Evolutionary conservation across 78 protist genomes (phyloP).

Genomic region (Speleostelium caveatum): DNA sequence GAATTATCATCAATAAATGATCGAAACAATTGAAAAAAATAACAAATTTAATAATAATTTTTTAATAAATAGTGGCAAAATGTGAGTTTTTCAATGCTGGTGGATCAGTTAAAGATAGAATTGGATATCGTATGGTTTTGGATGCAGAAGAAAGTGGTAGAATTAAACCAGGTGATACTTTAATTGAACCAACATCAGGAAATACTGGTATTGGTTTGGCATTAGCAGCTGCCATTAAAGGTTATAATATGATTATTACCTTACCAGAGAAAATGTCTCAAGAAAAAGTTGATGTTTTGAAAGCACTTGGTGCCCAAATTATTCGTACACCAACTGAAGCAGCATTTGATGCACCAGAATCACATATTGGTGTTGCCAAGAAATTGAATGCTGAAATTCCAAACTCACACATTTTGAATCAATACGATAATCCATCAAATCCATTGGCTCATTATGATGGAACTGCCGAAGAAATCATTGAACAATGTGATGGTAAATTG

Average conservation of each 20-base stretch:
- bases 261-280: constrained; percentile 97
- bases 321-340: constrained; percentile 96
- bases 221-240: constrained; percentile 95
- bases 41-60: background rate
- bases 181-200: constrained; percentile 98
- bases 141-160: constrained; percentile 95
- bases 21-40: background rate
- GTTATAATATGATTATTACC: constrained; percentile 96
- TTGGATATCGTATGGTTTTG: constrained; percentile 92
- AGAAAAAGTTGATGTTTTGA: constrained; percentile 92
- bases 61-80: constrained; percentile 88
- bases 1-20: background rate
- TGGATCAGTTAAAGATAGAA: constrained; percentile 97
- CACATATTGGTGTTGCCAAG: constrained; percentile 94
- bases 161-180: constrained; percentile 93
- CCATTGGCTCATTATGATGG: constrained; percentile 93
- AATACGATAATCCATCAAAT: constrained; percentile 93
- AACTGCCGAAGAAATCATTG: constrained; percentile 95
- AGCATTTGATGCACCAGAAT: constrained; percentile 92
- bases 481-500: constrained; percentile 88
- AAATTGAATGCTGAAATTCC: constrained; percentile 86
- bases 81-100: constrained; percentile 98
- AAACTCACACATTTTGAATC: constrained; percentile 84
- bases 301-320: constrained; percentile 95
- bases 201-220: constrained; percentile 99